A percentile compares a stretch with the other conserved stretches of the same genome.
phyloP scores from a whole-genome alignment of 371 early-diverging fungal species.

The Apophysomyces ossiformis region DNA sequence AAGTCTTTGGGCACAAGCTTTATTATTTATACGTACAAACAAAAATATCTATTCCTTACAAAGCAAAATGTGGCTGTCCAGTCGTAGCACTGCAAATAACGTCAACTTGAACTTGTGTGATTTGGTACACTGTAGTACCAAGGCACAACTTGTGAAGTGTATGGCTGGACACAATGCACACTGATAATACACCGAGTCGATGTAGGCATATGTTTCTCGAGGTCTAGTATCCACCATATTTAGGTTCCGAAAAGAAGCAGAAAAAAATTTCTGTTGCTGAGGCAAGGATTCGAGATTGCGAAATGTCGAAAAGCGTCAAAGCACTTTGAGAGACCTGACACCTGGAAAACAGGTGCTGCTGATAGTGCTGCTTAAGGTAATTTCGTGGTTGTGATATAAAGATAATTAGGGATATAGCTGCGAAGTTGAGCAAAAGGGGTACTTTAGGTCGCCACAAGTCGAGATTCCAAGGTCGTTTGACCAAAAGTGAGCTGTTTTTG shows the following conservation, averaged over 20 bases:
- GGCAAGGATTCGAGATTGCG: background rate
- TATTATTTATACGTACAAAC: too few relatives aligned
- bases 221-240: background rate
- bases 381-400: background rate
- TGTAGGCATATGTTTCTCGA: background rate
- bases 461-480: too few relatives aligned
- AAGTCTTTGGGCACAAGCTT: too few relatives aligned
- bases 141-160: background rate
- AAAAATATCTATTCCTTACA: too few relatives aligned
- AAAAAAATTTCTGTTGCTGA: background rate
- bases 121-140: background rate
- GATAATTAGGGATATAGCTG: background rate
- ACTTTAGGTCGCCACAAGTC: background rate
- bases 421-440: background rate
- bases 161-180: background rate
- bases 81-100: background rate
- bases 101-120: conserved; percentile 9
- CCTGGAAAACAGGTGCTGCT: background rate
- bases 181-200: background rate
- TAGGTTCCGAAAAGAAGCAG: background rate
- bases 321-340: background rate
- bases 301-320: background rate
- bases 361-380: background rate
- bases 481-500: too few relatives aligned
- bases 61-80: too few relatives aligned